These are phyloP conservation scores for Coix lacrymajobi DNA, from an alignment of 176 grass and related monocot genomes.

Conservation along the genomic window DNA sequence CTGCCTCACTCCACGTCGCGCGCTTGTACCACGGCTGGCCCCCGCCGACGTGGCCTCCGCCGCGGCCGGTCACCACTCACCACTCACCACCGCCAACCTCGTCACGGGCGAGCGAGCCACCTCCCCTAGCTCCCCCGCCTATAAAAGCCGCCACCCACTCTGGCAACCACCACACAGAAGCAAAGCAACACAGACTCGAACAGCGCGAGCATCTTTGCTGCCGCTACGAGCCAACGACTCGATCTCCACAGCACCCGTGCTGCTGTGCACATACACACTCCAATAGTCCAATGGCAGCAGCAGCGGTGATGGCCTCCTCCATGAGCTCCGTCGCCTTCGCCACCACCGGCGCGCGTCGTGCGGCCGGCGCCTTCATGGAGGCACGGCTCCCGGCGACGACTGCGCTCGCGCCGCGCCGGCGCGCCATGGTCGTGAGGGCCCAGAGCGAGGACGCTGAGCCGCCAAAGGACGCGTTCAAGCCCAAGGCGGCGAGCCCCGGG, in stretches of 20 bases:
- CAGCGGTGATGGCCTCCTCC: conserved; percentile 3
- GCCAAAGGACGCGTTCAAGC: too few relatives aligned
- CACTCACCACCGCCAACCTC: neutral
- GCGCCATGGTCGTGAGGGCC: neutral
- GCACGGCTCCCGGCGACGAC: neutral
- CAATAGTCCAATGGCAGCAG: neutral
- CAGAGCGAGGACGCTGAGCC: neutral
- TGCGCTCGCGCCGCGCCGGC: neutral
- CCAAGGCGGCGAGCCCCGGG: neutral
- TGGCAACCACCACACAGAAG: neutral
- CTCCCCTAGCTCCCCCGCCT: neutral
- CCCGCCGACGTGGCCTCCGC: neutral
- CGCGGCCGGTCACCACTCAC: too few relatives aligned
- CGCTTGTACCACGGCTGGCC: too few relatives aligned
- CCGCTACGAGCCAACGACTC: neutral
- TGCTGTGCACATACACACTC: too few relatives aligned
- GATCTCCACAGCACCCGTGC: too few relatives aligned
- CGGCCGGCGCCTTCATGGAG: neutral
- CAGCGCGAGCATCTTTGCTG: neutral
- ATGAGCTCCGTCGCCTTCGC: neutral
- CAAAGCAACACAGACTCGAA: neutral
- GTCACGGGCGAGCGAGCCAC: neutral
- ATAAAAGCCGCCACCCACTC: neutral
- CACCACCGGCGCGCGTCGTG: neutral
- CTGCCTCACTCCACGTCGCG: conserved; percentile 6